These are phyloP conservation scores for Mycothermus thermophilus DNA, from an alignment of 495 filamentous ascomycete species.

Conservation along the genomic window DNA sequence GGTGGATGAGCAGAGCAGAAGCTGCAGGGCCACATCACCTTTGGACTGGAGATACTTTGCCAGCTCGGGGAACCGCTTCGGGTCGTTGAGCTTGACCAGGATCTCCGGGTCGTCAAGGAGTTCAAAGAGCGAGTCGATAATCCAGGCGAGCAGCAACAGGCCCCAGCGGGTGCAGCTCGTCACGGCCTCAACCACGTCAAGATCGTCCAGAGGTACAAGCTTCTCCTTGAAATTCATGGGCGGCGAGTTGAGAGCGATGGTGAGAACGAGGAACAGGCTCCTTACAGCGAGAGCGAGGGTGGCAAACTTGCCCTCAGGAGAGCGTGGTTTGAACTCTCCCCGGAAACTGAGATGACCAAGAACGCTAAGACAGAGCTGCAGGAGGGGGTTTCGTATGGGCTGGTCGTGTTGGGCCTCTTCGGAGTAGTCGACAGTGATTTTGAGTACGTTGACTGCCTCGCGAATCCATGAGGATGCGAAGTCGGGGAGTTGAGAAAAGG, in stretches of 20 bases:
- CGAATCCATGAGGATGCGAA: conserved; percentile 42
- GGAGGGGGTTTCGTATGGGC: conserved; percentile 50
- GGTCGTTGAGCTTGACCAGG: conserved; percentile 26
- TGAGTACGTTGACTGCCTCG: conserved; percentile 52
- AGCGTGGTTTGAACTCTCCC: conserved; percentile 43
- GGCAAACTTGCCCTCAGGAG: conserved; percentile 54
- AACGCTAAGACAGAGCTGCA: conserved; percentile 57
- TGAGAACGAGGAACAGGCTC: conserved; percentile 53
- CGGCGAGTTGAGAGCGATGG: conserved; percentile 39
- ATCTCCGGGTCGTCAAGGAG: conserved; percentile 42
- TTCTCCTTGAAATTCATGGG: conserved; percentile 22
- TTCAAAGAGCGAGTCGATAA: conserved; percentile 52
- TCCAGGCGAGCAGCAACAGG: conserved; percentile 52
- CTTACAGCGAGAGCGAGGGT: conserved; percentile 59
- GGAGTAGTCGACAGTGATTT: conserved; percentile 53
- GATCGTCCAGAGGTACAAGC: conserved; percentile 47
- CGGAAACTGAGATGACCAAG: conserved; percentile 55
- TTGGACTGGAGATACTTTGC: conserved; percentile 28
- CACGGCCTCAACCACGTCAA: conserved; percentile 44
- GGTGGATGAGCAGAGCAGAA: conserved; percentile 60
- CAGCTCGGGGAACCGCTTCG: conserved; percentile 36
- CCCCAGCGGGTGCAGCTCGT: conserved; percentile 49
- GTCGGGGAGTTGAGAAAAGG: conserved; percentile 27
- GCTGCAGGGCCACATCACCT: conserved; percentile 45
- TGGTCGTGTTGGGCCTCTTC: conserved; percentile 54